Conservation (phyloP, 1,284 basidiomycete genomes). For the Boletus semigastroideus region DNA sequence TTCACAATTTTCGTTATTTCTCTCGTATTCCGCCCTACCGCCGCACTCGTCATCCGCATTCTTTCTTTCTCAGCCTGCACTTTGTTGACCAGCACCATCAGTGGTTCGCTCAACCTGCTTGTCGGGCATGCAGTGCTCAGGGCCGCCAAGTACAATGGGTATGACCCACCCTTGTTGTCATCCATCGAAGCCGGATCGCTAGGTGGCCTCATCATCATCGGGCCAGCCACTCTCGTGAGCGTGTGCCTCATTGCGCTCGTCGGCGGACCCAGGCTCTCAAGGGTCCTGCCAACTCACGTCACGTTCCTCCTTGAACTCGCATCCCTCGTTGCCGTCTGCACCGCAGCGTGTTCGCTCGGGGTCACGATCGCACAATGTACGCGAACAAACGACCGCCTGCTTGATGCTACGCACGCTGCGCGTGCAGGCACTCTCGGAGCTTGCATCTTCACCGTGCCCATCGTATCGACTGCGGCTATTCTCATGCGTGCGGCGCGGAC, state of each 20-base stretch:
- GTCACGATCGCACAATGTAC: neutral
- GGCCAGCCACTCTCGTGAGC: conserved; percentile 5
- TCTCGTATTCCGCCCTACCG: conserved; percentile 8
- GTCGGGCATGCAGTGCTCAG: conserved; percentile 15
- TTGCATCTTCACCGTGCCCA: conserved; percentile 10
- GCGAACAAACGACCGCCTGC: neutral
- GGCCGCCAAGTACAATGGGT: conserved; percentile 6
- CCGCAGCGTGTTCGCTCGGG: conserved; percentile 17
- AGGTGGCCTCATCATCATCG: conserved; percentile 14
- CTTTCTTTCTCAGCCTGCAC: conserved; percentile 7
- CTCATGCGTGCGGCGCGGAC: conserved; percentile 6
- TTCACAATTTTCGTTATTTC: conserved; percentile 6
- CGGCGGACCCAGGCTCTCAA: neutral
- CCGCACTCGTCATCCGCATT: conserved; percentile 9
- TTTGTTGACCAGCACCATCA: conserved; percentile 6
- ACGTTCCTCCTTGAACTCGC: conserved; percentile 11
- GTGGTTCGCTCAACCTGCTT: conserved; percentile 9
- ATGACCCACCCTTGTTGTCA: conserved; percentile 8
- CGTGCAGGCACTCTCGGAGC: conserved; percentile 16
- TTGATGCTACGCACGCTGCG: conserved; percentile 19
- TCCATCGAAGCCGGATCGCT: conserved; percentile 16
- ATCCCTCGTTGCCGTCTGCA: conserved; percentile 3
- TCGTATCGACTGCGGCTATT: conserved; percentile 7
- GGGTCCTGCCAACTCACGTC: neutral
- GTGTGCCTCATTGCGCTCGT: conserved; percentile 6